phyloP scores from a whole-genome alignment of 2,329 filamentous ascomycete genomes.

The Hawksworthiomyces lignivorus region DNA sequence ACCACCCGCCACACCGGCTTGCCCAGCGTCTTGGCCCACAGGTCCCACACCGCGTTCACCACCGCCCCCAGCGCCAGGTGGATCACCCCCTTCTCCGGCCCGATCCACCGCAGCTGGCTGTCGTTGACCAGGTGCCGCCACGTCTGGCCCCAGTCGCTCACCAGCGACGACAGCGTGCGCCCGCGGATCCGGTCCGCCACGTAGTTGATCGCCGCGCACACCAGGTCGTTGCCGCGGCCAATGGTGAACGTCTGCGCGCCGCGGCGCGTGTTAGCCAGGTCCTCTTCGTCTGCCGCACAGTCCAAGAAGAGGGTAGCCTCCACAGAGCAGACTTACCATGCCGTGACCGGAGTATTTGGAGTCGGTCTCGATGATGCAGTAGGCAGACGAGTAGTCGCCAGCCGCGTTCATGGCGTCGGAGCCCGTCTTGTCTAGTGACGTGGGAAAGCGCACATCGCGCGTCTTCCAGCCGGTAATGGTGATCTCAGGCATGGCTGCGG shows the following conservation, averaged over 20 bases:
- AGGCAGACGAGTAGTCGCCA: constrained; percentile 88
- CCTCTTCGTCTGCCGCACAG: too few relatives aligned
- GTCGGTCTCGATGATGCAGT: constrained; percentile 83
- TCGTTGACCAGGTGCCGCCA: constrained; percentile 91
- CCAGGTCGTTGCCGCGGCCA: constrained; percentile 84
- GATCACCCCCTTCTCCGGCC: constrained; percentile 88
- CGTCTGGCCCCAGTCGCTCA: constrained; percentile 75
- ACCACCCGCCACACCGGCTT: constrained; percentile 91
- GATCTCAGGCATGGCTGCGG: constrained; percentile 42
- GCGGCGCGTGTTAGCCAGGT: too few relatives aligned
- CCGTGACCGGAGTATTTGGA: constrained; percentile 64
- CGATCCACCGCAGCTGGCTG: constrained; percentile 87
- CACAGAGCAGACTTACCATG: constrained; percentile 53
- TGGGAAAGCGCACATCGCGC: constrained; percentile 72
- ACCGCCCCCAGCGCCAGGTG: constrained; percentile 85
- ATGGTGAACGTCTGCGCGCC: constrained; percentile 63
- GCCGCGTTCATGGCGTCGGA: constrained; percentile 96
- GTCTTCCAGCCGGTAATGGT: constrained; percentile 67
- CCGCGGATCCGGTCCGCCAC: constrained; percentile 69
- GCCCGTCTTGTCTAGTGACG: constrained; percentile 93
- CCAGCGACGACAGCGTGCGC: constrained; percentile 68
- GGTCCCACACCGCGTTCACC: constrained; percentile 87
- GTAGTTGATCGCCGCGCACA: constrained; percentile 75
- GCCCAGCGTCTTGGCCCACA: constrained; percentile 80
- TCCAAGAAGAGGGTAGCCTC: too few relatives aligned